These are phyloP conservation scores for Physocladia obscura DNA, from an alignment of 192 early-diverging fungal genomes.

Conservation along the genomic window DNA sequence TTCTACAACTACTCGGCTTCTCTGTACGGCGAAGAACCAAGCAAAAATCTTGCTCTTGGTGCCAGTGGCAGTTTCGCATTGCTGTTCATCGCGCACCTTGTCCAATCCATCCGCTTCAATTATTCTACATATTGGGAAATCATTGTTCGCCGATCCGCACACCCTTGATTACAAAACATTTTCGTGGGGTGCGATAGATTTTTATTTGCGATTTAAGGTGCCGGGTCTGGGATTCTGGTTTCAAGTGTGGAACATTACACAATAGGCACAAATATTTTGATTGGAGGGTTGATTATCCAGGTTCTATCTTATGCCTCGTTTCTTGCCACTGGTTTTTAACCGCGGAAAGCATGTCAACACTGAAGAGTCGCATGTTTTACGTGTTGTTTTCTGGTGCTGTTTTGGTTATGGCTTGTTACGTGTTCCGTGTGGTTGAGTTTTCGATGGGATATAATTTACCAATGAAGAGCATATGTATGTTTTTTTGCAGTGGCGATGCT, in stretches of 20 bases:
- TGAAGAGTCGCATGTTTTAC: not conserved
- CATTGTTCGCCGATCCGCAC: conserved; percentile 21
- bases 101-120: not conserved
- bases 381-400: not conserved
- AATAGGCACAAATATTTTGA: conserved; percentile 13
- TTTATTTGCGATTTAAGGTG: conserved; percentile 23
- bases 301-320: conserved; percentile 21
- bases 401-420: not conserved
- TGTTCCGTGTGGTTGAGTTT: conserved; percentile 34
- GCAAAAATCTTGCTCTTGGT: not conserved
- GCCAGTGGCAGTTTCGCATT: not conserved
- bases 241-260: not conserved
- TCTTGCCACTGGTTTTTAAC: conserved; percentile 20
- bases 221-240: conserved; percentile 29
- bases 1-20: not conserved
- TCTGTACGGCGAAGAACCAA: not conserved
- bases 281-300: conserved; percentile 31
- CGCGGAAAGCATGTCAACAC: not conserved
- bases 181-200: conserved; percentile 30
- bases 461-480: conserved; percentile 34
- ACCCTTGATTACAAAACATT: conserved; percentile 17
- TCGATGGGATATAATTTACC: conserved; percentile 19
- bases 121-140: conserved; percentile 16
- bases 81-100: not conserved
- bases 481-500: too few species aligned